Percentiles rank a stretch among this genome's conserved stretches.
Evolutionary conservation across 106 monocot genomes (phyloP).

Genomic region (Gastrodia elata): DNA sequence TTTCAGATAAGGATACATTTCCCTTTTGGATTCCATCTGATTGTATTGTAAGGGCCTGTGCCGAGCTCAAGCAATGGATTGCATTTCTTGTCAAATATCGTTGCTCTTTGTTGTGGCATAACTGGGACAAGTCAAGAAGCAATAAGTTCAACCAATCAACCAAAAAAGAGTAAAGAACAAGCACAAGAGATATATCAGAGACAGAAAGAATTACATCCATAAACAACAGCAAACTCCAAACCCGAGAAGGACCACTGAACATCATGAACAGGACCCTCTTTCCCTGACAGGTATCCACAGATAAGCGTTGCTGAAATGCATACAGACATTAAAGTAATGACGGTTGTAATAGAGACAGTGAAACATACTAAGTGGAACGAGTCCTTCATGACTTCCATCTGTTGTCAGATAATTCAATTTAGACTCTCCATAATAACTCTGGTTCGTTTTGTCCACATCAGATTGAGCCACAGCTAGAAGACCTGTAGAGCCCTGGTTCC

Average conservation of each 20-base stretch:
- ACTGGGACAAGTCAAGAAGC: conserved; percentile 37
- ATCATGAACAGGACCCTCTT: conserved; percentile 99
- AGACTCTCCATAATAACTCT: conserved; percentile 99
- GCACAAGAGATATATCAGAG: not conserved
- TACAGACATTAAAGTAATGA: not conserved
- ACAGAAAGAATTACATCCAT: conserved; percentile 64
- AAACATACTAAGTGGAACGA: conserved; percentile 69
- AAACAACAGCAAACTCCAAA: conserved; percentile 86
- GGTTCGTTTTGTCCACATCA: conserved; percentile 94
- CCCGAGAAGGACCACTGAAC: conserved; percentile 86
- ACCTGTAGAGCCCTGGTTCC: conserved; percentile 74
- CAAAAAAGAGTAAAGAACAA: not conserved
- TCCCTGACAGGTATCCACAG: conserved; percentile 29
- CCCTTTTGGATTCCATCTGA: conserved; percentile 96
- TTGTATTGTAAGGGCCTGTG: conserved; percentile 85
- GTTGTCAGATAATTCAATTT: conserved; percentile 89
- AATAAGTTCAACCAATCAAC: conserved; percentile 6
- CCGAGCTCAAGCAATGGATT: conserved; percentile 81
- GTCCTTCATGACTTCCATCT: conserved; percentile 81
- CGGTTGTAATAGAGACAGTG: conserved; percentile 1
- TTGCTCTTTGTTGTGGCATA: conserved; percentile 90
- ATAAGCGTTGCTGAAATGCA: conserved; percentile 4
- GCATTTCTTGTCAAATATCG: conserved; percentile 86
- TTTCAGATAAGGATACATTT: conserved; percentile 72
- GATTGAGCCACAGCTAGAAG: conserved; percentile 69